Evolutionary conservation across 139 green algal genomes (phyloP).

Genomic region (Ettlia oleoabundans): DNA sequence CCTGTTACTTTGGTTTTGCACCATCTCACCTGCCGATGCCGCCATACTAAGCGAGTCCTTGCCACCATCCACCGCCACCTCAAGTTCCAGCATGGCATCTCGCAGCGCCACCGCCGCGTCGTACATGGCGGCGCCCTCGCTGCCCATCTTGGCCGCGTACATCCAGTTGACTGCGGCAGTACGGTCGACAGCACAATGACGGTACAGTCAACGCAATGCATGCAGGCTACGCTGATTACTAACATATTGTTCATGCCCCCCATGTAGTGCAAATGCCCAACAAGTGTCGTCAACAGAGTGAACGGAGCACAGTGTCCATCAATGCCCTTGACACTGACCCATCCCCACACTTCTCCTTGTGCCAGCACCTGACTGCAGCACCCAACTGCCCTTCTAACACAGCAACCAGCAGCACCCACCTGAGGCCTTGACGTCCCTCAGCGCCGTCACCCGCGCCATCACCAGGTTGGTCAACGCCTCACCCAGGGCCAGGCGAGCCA

Average conservation of each 20-base stretch:
- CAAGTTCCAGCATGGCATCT: conserved; percentile 80
- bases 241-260: background rate
- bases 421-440: conserved; percentile 89
- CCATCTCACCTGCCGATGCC: conserved; percentile 69
- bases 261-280: too few relatives aligned
- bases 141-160: conserved; percentile 96
- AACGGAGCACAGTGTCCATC: background rate
- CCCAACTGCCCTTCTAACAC: too few relatives aligned
- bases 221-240: background rate
- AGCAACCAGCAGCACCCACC: background rate
- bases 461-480: conserved; percentile 97
- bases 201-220: background rate
- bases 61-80: conserved; percentile 94
- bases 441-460: conserved; percentile 76
- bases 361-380: too few relatives aligned
- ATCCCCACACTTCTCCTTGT: too few relatives aligned
- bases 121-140: conserved; percentile 96
- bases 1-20: background rate
- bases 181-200: background rate
- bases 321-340: too few relatives aligned
- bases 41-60: conserved; percentile 99
- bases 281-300: background rate
- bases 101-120: conserved; percentile 85
- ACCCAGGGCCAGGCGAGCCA: conserved; percentile 93
- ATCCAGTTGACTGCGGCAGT: conserved; percentile 98